These are phyloP conservation scores for Brassica cretica DNA, from an alignment of 345 rosid species.

Conservation along the genomic window DNA sequence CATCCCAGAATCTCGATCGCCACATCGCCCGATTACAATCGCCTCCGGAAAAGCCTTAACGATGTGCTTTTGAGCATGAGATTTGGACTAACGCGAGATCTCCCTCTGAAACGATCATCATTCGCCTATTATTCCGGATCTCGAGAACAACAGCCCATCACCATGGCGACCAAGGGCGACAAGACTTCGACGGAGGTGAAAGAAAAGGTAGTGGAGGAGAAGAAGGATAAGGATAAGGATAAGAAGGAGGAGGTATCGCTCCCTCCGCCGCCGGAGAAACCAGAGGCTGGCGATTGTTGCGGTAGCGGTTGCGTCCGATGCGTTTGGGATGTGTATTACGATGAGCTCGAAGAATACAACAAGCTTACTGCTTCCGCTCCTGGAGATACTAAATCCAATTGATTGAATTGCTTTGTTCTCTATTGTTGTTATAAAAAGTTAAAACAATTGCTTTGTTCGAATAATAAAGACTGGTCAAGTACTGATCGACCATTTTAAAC, in stretches of 20 bases:
- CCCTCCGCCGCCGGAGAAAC: slow-evolving; percentile 90
- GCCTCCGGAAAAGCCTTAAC: neutral
- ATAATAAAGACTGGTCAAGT: neutral
- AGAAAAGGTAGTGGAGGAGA: slow-evolving; percentile 4
- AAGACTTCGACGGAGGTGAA: slow-evolving; percentile 14
- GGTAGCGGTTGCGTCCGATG: slow-evolving; percentile 94
- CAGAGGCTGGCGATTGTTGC: slow-evolving; percentile 95
- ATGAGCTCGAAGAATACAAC: slow-evolving; percentile 73
- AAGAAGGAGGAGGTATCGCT: slow-evolving; percentile 20
- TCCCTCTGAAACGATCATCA: slow-evolving; percentile 24
- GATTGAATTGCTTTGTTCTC: neutral
- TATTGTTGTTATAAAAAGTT: neutral
- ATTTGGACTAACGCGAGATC: slow-evolving; percentile 20
- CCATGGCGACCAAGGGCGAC: slow-evolving; percentile 35
- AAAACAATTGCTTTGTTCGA: neutral
- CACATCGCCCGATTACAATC: neutral
- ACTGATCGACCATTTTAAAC: neutral
- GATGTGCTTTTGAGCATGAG: slow-evolving; percentile 34
- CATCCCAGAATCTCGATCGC: slow-evolving; percentile 28
- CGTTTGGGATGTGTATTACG: slow-evolving; percentile 95
- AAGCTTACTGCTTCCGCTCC: slow-evolving; percentile 33
- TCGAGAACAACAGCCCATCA: neutral
- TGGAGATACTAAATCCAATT: slow-evolving; percentile 24
- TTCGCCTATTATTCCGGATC: slow-evolving; percentile 25
- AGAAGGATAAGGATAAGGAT: neutral